phyloP scores from a whole-genome alignment of 2,329 filamentous ascomycete genomes.

The Dichotomopilus funicola region DNA sequence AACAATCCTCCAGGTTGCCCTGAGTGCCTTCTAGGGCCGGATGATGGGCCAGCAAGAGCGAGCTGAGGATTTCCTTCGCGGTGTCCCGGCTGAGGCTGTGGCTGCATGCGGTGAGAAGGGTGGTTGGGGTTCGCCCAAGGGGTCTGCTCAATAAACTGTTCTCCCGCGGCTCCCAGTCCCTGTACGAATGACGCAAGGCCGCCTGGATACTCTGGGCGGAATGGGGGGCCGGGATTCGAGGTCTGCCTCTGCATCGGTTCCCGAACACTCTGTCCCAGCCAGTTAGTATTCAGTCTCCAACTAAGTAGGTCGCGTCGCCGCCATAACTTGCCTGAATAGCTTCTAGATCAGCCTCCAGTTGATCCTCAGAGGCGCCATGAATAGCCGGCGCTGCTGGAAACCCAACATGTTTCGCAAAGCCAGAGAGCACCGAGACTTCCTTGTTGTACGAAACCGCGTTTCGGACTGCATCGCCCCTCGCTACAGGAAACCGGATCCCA shows the following conservation, averaged over 20 bases:
- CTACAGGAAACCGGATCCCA: slow-evolving; percentile 71
- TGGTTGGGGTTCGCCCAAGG: slow-evolving; percentile 90
- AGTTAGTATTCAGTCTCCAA: slow-evolving; percentile 12
- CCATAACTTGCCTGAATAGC: slow-evolving; percentile 70
- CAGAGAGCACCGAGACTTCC: slow-evolving; percentile 85
- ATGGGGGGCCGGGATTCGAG: slow-evolving; percentile 12
- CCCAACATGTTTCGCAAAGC: slow-evolving; percentile 88
- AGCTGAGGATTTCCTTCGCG: slow-evolving; percentile 28
- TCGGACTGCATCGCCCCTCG: slow-evolving; percentile 67
- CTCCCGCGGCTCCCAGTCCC: slow-evolving; percentile 61
- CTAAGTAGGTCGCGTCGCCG: background rate
- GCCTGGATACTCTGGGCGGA: slow-evolving; percentile 16
- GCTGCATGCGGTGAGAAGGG: slow-evolving; percentile 53
- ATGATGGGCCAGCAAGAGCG: slow-evolving; percentile 30
- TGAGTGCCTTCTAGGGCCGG: slow-evolving; percentile 32
- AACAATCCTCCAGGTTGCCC: slow-evolving; percentile 31
- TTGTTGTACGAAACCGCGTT: slow-evolving; percentile 91
- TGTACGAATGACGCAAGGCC: slow-evolving; percentile 38
- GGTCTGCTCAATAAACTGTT: slow-evolving; percentile 82
- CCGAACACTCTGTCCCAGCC: slow-evolving; percentile 28
- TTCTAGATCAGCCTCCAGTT: slow-evolving; percentile 80
- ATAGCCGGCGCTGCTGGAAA: slow-evolving; percentile 94
- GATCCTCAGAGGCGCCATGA: slow-evolving; percentile 60
- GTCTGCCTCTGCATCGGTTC: slow-evolving; percentile 16
- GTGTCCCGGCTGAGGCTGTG: slow-evolving; percentile 37